Base-by-base conservation (phyloP, 2,329 filamentous ascomycete species). In the Fusarium bactridioides region DNA sequence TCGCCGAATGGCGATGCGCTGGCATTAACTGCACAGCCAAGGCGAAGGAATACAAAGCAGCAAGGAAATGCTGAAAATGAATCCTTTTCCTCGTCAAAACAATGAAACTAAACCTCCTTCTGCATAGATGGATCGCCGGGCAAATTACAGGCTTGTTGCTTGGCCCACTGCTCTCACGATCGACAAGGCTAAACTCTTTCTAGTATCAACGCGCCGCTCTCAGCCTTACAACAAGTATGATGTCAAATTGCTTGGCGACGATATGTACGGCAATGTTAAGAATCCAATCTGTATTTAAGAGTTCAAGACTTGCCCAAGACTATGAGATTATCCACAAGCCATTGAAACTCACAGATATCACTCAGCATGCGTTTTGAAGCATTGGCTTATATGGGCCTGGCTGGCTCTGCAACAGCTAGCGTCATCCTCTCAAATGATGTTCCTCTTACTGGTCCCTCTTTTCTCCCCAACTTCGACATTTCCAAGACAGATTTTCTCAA, bases 391-490 rank as follows among this genome's bases (percentile, higher is more conserved):
- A 12, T 61, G 16, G 56, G 53, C 29, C 50, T 64, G 2, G 53
- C 38, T 19, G n/a, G 50, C 27, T 48, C 64, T 25, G 58, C 56
- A 44, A 51, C 50, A 15, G 59, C 51, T n/a, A 31, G 58, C 6
- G 31, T 73, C 45, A 21, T 66, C 19, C 57, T 67, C n/a, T 67
- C 70, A 9, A 65, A 76, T 41, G 55, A 69, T 25, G 57, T 55
- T 12, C 75, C 76, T 12, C 63, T 77, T n/a, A 41, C 77, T 1
- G 77, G 77, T 3, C 74, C 74, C 10, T 64, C 69, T 5, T 77
- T 75, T 35, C 50, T 67, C 7, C 31, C 70, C 1, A 75, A 76
- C 18, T 78, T 78, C 27, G 62, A 78, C 7, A 50, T 54, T 3
- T 64, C 74, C 8, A 44, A 66, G 16, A 54, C 74, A 1, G 51